A percentile compares a stretch with the other conserved stretches of the same genome.
Evolutionary conservation across 2,329 filamentous ascomycete species (phyloP).

Genomic region (Moelleriella libera): DNA sequence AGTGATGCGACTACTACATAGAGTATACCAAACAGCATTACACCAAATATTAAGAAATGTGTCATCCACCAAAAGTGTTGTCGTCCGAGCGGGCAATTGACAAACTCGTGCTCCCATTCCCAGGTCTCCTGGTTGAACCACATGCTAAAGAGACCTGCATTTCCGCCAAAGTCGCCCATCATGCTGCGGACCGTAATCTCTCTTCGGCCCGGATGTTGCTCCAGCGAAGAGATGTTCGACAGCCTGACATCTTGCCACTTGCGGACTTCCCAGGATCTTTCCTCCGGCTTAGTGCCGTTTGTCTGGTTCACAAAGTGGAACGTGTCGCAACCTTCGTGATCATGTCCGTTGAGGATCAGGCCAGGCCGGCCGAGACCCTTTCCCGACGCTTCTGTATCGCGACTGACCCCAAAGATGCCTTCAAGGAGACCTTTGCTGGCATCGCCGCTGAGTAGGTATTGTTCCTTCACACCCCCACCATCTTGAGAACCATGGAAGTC

Average conservation of each 20-base stretch:
- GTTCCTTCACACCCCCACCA: slow-evolving; percentile 66
- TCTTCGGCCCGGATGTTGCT: slow-evolving; percentile 49
- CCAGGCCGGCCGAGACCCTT: slow-evolving; percentile 56
- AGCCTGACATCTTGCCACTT: slow-evolving; percentile 30
- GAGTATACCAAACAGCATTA: slow-evolving; percentile 16
- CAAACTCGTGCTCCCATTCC: slow-evolving; percentile 75
- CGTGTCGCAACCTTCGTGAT: slow-evolving; percentile 87
- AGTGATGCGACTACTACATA: slow-evolving; percentile 12
- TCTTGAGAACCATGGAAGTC: slow-evolving; percentile 56
- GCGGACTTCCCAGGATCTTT: slow-evolving; percentile 34
- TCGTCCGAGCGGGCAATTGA: slow-evolving; percentile 62
- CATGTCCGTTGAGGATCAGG: slow-evolving; percentile 81
- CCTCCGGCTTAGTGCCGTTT: slow-evolving; percentile 20
- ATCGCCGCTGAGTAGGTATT: slow-evolving; percentile 72
- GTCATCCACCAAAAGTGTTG: slow-evolving; percentile 94
- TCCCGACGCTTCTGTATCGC: slow-evolving; percentile 40
- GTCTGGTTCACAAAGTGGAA: slow-evolving; percentile 67
- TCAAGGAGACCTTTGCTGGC: slow-evolving; percentile 66
- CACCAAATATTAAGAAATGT: slow-evolving; percentile 55
- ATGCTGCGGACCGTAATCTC: slow-evolving; percentile 94
- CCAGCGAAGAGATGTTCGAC: slow-evolving; percentile 23
- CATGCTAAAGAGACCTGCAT: slow-evolving; percentile 72
- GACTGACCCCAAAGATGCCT: slow-evolving; percentile 68
- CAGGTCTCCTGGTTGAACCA: slow-evolving; percentile 68
- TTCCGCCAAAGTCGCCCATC: slow-evolving; percentile 95